Base-by-base conservation (phyloP, 2,329 filamentous ascomycete species). In the Cladophialophora psammophila region DNA sequence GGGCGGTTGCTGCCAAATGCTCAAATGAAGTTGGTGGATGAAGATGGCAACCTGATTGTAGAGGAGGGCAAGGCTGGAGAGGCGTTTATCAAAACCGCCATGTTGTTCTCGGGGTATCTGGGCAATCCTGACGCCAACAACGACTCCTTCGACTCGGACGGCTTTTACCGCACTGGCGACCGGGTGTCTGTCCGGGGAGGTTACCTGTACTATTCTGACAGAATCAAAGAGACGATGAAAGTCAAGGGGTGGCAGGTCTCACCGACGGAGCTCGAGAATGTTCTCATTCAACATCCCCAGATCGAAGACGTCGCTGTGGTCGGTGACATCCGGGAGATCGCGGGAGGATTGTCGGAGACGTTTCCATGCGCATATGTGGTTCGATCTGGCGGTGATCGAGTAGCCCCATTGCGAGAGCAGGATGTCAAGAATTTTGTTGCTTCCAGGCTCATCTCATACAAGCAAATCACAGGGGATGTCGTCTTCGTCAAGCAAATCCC, bases 401-500 rank as follows among this genome's bases (percentile, higher is more conserved):
- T 65, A 1, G 56, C 64, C 15, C 68, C 52, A 31, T 63, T 82
- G 18, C 78, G 74, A 0, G 78, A 77, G 36, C 72, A 79, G 3
- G 79, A 82, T 20, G 77, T 84, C n/a, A 69, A 61, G 58, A 26
- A 63, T 18, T 70, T 69, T 52, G 50, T 72, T 10, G 58, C 67
- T 18, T 53, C 59, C 2, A 63, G 78, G 54, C 75, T 85, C 31
- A 81, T 82, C 7, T 80, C 79, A 60, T 85, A 84, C 75, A 85
- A 85, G 68, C 75, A 77, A 2, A 71, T 84, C 0, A 81, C 81
- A 8, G 80, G 81, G 5, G 82, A 82, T 0, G 78, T 85, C 8
- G 72, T 80, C 26, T 85, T 85, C 61, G 79, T 84, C 13, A 79
- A 83, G 53, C 75, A 79, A 34, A 82, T 85, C 38, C 83, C 83